These are phyloP conservation scores for Nigrospora osmanthi DNA, from an alignment of 2,329 filamentous ascomycete genomes.

Conservation along the genomic window DNA sequence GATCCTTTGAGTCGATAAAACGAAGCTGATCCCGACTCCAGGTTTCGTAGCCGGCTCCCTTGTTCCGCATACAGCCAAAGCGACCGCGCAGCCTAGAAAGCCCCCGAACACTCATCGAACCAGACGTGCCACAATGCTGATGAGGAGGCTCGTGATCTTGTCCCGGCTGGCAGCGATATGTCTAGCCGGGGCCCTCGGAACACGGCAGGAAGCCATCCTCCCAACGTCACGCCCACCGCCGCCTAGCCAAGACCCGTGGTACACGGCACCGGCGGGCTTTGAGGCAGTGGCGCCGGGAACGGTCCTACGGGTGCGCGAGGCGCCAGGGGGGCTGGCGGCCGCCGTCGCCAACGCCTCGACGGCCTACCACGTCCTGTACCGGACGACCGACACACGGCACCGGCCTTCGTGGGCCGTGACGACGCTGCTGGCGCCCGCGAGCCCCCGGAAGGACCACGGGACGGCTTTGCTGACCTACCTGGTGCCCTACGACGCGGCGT, in stretches of 20 bases:
- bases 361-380: conserved; percentile 24
- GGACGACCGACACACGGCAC: conserved; percentile 19
- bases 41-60: no score
- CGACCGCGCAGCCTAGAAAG: no score
- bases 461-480: conserved; percentile 31
- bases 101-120: no score
- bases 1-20: no score
- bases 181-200: no score
- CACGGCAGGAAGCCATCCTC: no score
- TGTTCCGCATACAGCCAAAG: no score
- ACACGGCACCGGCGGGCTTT: conserved; percentile 7
- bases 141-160: no score
- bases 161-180: no score
- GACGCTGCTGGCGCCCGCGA: conserved; percentile 20
- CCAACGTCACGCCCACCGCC: neutral
- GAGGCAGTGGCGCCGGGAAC: conserved; percentile 16
- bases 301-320: conserved; percentile 21
- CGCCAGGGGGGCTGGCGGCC: conserved; percentile 9
- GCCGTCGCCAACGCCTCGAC: conserved; percentile 12
- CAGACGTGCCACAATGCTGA: no score
- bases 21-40: no score
- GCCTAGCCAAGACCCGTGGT: conserved; percentile 12
- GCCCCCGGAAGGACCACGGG: neutral
- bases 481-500: conserved; percentile 28
- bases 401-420: conserved; percentile 25